phyloP scores from a whole-genome alignment of 2,329 filamentous ascomycete species.

The Fusarium duplospermum region DNA sequence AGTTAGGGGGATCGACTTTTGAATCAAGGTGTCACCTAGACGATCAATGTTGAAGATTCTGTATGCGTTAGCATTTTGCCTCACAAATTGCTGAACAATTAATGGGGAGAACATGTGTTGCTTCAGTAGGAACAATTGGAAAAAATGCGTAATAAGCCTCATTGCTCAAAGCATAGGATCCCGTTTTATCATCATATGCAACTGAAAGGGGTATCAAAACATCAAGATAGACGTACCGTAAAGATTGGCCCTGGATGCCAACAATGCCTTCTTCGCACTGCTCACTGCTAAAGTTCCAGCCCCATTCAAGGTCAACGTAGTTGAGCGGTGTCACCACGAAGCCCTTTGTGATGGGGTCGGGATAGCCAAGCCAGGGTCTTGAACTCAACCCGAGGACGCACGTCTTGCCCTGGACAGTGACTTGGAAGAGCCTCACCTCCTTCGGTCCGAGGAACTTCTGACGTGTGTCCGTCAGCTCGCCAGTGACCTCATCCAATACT shows the following conservation, averaged over 20 bases:
- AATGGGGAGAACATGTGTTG: conserved; percentile 35
- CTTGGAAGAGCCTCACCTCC: conserved; percentile 88
- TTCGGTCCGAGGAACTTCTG: conserved; percentile 95
- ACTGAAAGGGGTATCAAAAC: conserved; percentile 48
- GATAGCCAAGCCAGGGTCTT: conserved; percentile 95
- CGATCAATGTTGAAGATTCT: conserved; percentile 94
- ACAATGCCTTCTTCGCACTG: conserved; percentile 95
- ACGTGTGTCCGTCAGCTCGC: conserved; percentile 92
- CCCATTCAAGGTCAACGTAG: conserved; percentile 90
- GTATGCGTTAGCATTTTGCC: conserved; percentile 48
- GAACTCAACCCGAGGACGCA: conserved; percentile 92
- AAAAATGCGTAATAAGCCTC: conserved; percentile 67
- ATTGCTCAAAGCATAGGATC: conserved; percentile 67
- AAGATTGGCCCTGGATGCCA: conserved; percentile 87
- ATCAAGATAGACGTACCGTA: conserved; percentile 72
- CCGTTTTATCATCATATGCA: conserved; percentile 73
- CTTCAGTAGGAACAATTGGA: conserved; percentile 99
- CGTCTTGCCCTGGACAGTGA: conserved; percentile 86
- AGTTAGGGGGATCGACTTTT: conserved; percentile 85
- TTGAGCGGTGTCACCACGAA: conserved; percentile 94
- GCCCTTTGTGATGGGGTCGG: conserved; percentile 84
- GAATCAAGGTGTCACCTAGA: conserved; percentile 84
- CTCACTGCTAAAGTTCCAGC: conserved; percentile 96
- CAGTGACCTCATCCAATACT: conserved; percentile 93
- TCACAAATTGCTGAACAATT: neutral